Evolutionary conservation across 495 filamentous ascomycete species (phyloP).

Genomic region (Talaromyces trachyspermus): DNA sequence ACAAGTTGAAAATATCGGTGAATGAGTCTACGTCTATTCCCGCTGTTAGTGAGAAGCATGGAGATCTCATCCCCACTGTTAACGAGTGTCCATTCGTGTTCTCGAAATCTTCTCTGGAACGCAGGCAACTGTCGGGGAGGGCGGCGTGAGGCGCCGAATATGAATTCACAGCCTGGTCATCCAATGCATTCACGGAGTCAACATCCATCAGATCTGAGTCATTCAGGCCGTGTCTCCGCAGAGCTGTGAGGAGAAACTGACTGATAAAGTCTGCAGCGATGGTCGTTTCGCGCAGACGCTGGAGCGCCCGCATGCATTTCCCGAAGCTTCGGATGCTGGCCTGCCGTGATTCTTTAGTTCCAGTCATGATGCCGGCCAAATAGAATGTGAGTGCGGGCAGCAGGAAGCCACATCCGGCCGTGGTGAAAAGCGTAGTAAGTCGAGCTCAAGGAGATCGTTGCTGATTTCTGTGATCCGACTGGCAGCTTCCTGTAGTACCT

Average conservation of each 20-base stretch:
- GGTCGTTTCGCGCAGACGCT: neutral
- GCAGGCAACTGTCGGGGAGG: neutral
- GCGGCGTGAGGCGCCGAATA: neutral
- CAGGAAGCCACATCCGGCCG: constrained; percentile 1
- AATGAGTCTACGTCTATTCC: neutral
- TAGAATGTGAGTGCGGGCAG: constrained; percentile 2
- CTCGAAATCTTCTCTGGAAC: neutral
- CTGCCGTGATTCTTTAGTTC: neutral
- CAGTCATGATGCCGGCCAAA: constrained; percentile 1
- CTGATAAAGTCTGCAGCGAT: constrained; percentile 1
- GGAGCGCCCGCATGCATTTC: constrained; percentile 2
- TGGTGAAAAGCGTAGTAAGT: constrained; percentile 2
- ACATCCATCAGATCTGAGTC: neutral
- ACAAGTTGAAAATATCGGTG: constrained; percentile 1
- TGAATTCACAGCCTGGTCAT: neutral
- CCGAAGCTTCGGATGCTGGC: constrained; percentile 1
- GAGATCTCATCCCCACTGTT: constrained; percentile 1
- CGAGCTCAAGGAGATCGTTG: constrained; percentile 1
- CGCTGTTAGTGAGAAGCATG: neutral
- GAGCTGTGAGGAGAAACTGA: neutral
- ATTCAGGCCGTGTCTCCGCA: neutral
- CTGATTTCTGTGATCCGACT: constrained; percentile 1
- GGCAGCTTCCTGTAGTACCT: constrained; percentile 1
- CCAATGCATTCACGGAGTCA: neutral
- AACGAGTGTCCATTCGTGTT: neutral